A percentile compares a stretch with the other conserved stretches of the same genome.
Evolutionary conservation across 495 filamentous ascomycete genomes (phyloP).

Genomic region (Talaromyces borbonicus): DNA sequence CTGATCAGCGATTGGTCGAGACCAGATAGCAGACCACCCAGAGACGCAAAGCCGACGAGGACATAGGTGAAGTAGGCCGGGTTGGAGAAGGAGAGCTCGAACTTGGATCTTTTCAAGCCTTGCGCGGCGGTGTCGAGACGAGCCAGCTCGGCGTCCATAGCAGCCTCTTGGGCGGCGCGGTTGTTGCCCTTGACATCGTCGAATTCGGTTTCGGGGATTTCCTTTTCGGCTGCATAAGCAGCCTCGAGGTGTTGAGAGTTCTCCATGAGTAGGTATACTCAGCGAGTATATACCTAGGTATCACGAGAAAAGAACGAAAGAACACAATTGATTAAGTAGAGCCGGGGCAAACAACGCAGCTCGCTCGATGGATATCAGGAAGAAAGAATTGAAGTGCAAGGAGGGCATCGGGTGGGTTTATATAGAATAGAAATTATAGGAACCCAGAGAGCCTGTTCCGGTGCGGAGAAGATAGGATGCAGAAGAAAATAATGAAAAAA

Average conservation of each 20-base stretch:
- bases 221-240: conserved; percentile 18
- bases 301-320: conserved; percentile 2
- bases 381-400: no score
- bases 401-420: no score
- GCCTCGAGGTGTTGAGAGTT: conserved; percentile 20
- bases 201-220: conserved; percentile 17
- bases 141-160: conserved; percentile 27
- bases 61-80: conserved; percentile 45
- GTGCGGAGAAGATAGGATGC: no score
- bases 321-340: background rate
- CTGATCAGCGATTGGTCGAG: conserved; percentile 52
- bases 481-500: no score
- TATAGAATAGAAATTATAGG: no score
- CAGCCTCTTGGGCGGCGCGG: conserved; percentile 23
- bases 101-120: conserved; percentile 18
- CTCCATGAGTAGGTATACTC: conserved; percentile 17
- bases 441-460: no score
- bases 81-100: conserved; percentile 24
- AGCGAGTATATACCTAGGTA: background rate
- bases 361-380: no score
- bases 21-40: conserved; percentile 53
- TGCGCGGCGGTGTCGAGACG: conserved; percentile 24
- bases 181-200: conserved; percentile 19
- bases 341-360: background rate
- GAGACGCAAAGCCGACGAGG: conserved; percentile 52